A percentile compares a stretch with the other conserved stretches of the same genome.
Conservation (phyloP, 1,139 yeast species). For the Taiozyma sp. region DNA sequence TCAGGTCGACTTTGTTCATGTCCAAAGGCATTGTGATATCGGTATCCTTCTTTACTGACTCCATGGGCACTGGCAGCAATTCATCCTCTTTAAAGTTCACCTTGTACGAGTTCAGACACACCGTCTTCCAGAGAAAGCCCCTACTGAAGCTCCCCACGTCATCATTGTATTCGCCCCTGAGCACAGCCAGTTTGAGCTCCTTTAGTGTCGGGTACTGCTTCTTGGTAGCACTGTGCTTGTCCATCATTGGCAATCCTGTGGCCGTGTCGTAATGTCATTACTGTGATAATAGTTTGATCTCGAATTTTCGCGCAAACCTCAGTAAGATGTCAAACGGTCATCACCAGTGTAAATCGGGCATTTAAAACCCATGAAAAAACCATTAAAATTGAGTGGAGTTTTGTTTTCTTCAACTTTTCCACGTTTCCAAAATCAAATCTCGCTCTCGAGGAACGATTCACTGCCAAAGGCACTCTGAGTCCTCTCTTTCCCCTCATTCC, state of each 20-base stretch:
- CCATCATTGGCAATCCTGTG: not conserved
- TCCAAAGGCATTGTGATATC: not conserved
- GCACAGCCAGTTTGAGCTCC: conserved; percentile 17
- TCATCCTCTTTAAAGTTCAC: conserved; percentile 15
- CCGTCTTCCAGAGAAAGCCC: conserved; percentile 20
- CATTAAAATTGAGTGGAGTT: not conserved
- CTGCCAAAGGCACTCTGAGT: not conserved
- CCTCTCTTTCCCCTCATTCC: not conserved
- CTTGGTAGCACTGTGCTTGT: conserved; percentile 10
- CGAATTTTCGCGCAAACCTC: not conserved
- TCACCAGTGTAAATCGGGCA: not conserved
- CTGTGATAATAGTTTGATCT: not conserved
- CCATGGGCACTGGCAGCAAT: conserved; percentile 9
- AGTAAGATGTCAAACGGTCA: not conserved
- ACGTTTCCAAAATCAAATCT: not conserved
- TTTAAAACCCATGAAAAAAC: not conserved
- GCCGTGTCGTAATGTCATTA: too few species aligned
- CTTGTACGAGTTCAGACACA: conserved; percentile 18
- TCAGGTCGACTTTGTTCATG: not conserved
- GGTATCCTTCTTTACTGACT: not conserved
- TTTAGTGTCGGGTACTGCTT: conserved; percentile 14
- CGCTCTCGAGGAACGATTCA: not conserved
- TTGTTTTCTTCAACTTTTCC: not conserved
- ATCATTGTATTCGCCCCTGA: conserved; percentile 18
- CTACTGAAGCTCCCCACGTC: conserved; percentile 14